Percentiles rank a stretch among this genome's conserved stretches.
These are phyloP conservation scores for Sugiyamaella qingdaonensis DNA, from an alignment of 805 yeast genomes.

Conservation along the genomic window DNA sequence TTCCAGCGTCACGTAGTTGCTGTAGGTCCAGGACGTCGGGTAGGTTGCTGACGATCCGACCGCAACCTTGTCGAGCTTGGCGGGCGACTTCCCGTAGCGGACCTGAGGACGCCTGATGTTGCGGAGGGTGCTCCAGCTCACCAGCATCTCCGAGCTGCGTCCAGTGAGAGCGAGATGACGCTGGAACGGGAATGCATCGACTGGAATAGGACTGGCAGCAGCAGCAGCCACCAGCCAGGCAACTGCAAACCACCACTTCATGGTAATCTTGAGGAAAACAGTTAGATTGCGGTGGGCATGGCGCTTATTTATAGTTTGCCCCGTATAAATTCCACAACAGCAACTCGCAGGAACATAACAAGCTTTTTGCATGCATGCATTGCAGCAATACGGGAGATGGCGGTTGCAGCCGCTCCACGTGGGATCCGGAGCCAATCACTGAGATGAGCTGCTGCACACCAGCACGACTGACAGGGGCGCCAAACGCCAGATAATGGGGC, in stretches of 20 bases:
- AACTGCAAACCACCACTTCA: background rate
- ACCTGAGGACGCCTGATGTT: constrained; percentile 23
- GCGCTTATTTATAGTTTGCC: too few species aligned
- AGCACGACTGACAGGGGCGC: too few species aligned
- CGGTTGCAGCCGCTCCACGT: background rate
- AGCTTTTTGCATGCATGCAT: too few species aligned
- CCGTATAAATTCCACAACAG: too few species aligned
- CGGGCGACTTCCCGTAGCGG: constrained; percentile 22
- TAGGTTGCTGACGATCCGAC: constrained; percentile 22
- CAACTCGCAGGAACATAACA: too few species aligned
- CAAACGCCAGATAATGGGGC: too few species aligned
- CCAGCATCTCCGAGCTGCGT: constrained; percentile 21
- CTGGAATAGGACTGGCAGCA: constrained; percentile 11
- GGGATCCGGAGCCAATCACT: background rate
- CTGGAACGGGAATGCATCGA: constrained; percentile 14
- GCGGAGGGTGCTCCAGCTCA: constrained; percentile 28
- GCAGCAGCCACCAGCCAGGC: background rate
- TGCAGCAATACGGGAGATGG: too few species aligned
- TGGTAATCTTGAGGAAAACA: background rate
- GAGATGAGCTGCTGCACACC: background rate
- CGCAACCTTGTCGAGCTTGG: constrained; percentile 9
- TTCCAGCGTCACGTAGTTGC: constrained; percentile 27
- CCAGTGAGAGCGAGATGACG: constrained; percentile 27
- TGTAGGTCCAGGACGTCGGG: constrained; percentile 24
- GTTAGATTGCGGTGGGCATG: too few species aligned